Evolutionary conservation across 2,329 filamentous ascomycete species (phyloP), one percentile per base, ranked within the genome.

Genomic region (Penicillium aurantiogriseum): DNA sequence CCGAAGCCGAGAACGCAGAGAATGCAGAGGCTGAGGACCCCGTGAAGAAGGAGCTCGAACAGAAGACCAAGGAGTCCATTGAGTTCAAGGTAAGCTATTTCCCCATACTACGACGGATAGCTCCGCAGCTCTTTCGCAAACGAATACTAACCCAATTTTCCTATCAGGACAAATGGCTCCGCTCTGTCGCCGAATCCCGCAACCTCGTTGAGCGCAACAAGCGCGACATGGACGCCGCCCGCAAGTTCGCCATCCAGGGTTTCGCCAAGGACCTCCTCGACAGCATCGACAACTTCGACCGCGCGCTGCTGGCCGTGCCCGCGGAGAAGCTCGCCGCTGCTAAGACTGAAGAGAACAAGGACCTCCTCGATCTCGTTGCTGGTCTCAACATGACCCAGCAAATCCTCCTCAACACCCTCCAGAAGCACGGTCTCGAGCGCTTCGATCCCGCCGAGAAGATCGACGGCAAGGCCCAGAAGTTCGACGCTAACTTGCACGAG

Each of bases 181-280:
- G 94, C 74, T 89, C 90, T 54, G 87, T 97, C 63, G 94, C 94
- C 78, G 94, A 99, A 71, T 97, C 95, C 85, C 91, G 91, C 74
- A 99, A 97, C 80, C 89, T 99, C 51, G 93, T 97, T 81, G 91
- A 97, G 72, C 91, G 94, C 72, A 96, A 91, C 43, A 85, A 88
- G 75, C 91, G 94, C 72, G 94, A 99, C 67, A 88, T 95, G 74
- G 90, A 94, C 77, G 79, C 85, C 21, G 91, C 93, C 21, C 88
- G 88, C 68, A 90, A 96, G 78, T 99, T 96, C 69, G 94, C 93
- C 70, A 94, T 99, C 71, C 91, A 96, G 75, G 81, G 88, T 67
- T 97, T 99, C 79, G 91, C 93, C 71, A 89, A 91, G 77, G 94
- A 99, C 78, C 87, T 99, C 45, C 86, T 97, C 67, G 94, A 99